Conservation (phyloP, 768 basidiomycete species). For the Hypholoma fasciculare region DNA sequence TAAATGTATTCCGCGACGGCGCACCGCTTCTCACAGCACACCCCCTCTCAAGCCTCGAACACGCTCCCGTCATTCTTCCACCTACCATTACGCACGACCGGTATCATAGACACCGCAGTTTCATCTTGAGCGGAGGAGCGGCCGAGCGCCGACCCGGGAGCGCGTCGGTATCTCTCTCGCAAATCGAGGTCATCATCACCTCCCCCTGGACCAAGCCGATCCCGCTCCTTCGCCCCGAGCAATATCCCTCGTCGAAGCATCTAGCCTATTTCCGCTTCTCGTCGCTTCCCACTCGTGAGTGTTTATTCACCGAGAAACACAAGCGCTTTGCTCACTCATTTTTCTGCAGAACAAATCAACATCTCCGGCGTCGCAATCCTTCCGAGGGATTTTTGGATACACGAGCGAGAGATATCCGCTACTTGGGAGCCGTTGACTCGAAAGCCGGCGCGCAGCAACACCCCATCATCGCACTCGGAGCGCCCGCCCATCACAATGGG, state of each 20-base stretch:
- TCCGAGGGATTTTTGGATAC: background rate
- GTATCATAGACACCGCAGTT: too few species aligned
- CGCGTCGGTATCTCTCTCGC: background rate
- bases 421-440: background rate
- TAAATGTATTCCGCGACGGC: background rate
- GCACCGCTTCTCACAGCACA: background rate
- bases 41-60: background rate
- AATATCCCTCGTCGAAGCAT: background rate
- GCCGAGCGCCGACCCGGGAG: background rate
- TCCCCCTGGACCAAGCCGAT: background rate
- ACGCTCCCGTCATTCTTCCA: background rate
- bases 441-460: background rate
- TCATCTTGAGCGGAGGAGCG: too few species aligned
- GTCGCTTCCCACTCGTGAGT: background rate
- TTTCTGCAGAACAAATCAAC: background rate
- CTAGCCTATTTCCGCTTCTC: background rate
- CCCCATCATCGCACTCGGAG: background rate
- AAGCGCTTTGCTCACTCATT: background rate
- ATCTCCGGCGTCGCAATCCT: background rate
- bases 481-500: background rate
- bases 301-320: background rate
- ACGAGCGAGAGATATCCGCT: background rate
- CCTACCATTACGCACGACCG: too few species aligned
- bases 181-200: slow-evolving; percentile 1
- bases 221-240: background rate